Evolutionary conservation across 805 yeast genomes (phyloP).

Genomic region (Kodamaea sagamina): DNA sequence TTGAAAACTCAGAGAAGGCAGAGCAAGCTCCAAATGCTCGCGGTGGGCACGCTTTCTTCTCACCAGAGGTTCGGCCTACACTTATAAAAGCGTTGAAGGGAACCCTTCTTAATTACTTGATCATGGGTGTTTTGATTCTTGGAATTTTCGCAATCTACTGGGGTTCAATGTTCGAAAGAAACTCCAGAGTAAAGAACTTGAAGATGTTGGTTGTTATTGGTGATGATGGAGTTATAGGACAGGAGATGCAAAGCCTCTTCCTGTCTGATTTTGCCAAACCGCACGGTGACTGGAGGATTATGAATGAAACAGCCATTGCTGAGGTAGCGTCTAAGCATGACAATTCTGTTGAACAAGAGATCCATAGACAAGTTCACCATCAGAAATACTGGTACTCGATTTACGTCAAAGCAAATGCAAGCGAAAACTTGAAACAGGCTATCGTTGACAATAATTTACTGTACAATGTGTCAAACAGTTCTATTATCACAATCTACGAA

Average conservation of each 20-base stretch:
- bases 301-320: constrained; percentile 18
- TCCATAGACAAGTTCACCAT: constrained; percentile 25
- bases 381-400: constrained; percentile 35
- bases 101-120: constrained; percentile 22
- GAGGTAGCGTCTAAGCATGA: constrained; percentile 15
- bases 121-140: constrained; percentile 26
- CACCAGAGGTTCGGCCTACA: neutral
- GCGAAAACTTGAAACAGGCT: constrained; percentile 38
- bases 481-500: constrained; percentile 51
- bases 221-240: constrained; percentile 20
- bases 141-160: constrained; percentile 42
- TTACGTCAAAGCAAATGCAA: constrained; percentile 28
- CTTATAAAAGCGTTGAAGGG: constrained; percentile 8
- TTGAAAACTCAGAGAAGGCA: too few species aligned
- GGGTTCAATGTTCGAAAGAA: constrained; percentile 40
- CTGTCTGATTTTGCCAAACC: neutral
- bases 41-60: neutral
- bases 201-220: constrained; percentile 40
- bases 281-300: constrained; percentile 23
- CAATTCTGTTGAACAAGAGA: constrained; percentile 19
- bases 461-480: constrained; percentile 29
- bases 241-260: neutral
- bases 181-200: constrained; percentile 32
- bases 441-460: constrained; percentile 34
- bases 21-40: neutral